Evolutionary conservation across 306 rosid species (phyloP), one percentile per base, ranked within the genome.

Genomic region (Glycine soja): DNA sequence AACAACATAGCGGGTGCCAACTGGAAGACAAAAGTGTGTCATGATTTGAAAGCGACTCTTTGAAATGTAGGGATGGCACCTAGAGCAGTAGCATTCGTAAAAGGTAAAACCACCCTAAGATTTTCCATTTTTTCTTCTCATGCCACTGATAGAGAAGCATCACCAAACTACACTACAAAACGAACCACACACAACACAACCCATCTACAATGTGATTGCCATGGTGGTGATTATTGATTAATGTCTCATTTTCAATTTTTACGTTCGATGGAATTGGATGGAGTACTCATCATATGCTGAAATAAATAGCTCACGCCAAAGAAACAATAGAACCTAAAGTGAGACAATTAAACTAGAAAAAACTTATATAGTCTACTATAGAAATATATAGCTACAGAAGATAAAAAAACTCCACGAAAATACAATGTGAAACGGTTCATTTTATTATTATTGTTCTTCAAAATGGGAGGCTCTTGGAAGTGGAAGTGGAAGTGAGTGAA

Each of bases 381-480:
- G n/a, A n/a, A n/a, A n/a, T n/a, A n/a, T n/a, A n/a, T 67, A 71
- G 77, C 48, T 78, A 79, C 86, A 36, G 40, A 74, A 52, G 76
- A 70, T 72, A 71, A 81, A 80, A 80, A 83, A 85, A 77, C 81
- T 70, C 62, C 30, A 24, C 30, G 30, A 24, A 48, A 80, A 72
- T 77, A 78, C 40, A 85, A 79, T 83, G 66, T 72, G 73, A 86
- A 53, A 56, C 19, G 13, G 40, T 36, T 36, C 5, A 24, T 36
- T 3, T 36, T 58, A 24, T 57, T 15, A 54, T 54, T 8, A 54
- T 54, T 7, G 15, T 14, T 72, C 46, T 46, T 95, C 87, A 95
- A 90, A 96, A 93, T 13, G 98, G 97, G 78, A 96, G 82, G 91
- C 99, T 96, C 87, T 92, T 96, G 11, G 99, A 92, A 64, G 98